Percentiles rank a stretch among this genome's conserved stretches.
These are phyloP conservation scores for Populus davidiana DNA, from an alignment of 345 rosid genomes.

Conservation along the genomic window DNA sequence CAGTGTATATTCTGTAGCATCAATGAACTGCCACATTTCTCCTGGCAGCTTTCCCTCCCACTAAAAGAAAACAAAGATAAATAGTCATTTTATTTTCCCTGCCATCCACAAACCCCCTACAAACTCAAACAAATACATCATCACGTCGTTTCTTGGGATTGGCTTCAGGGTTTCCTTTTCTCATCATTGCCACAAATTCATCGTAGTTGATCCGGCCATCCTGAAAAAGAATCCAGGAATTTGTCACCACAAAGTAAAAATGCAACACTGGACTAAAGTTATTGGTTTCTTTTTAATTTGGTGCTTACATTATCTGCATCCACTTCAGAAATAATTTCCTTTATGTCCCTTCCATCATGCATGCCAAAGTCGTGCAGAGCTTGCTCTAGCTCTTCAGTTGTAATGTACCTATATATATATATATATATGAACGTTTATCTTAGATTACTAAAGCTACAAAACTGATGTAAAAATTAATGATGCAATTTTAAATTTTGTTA, in stretches of 20 bases:
- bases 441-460: not conserved
- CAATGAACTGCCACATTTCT: not conserved
- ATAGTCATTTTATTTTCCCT: not conserved
- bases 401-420: conserved; percentile 43
- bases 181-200: conserved; percentile 97
- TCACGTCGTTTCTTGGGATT: conserved; percentile 89
- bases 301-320: conserved; percentile 66
- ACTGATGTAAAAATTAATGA: not conserved
- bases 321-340: conserved; percentile 80
- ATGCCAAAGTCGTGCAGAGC: conserved; percentile 80
- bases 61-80: not conserved
- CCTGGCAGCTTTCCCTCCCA: not conserved
- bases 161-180: conserved; percentile 83
- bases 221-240: conserved; percentile 24
- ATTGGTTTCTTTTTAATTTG: not conserved
- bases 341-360: conserved; percentile 68
- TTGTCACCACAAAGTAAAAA: not conserved
- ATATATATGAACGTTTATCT: not conserved
- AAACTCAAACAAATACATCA: conserved; percentile 12
- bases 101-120: not conserved
- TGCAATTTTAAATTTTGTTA: not conserved
- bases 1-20: not conserved
- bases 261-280: not conserved
- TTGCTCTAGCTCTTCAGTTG: conserved; percentile 91
- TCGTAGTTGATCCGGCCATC: conserved; percentile 91